Evolutionary conservation across 2,329 filamentous ascomycete species (phyloP).

Genomic region (Fusarium stilboides): DNA sequence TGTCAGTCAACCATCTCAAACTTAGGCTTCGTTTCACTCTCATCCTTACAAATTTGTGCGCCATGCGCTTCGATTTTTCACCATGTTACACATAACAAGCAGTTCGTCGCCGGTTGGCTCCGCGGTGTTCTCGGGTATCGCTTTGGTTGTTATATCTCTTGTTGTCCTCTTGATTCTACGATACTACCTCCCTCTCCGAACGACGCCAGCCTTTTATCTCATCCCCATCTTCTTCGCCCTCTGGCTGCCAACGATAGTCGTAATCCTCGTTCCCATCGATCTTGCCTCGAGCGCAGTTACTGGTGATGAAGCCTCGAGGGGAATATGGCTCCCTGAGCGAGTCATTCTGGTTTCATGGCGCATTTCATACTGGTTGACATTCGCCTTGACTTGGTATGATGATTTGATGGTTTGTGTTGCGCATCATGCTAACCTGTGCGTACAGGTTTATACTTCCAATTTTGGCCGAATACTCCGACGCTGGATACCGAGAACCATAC

Average conservation of each 20-base stretch:
- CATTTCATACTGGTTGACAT: conserved; percentile 97
- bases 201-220: conserved; percentile 90
- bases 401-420: background rate
- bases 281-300: conserved; percentile 87
- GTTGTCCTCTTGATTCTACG: conserved; percentile 88
- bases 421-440: conserved; percentile 30
- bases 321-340: conserved; percentile 87
- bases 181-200: conserved; percentile 90
- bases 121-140: conserved; percentile 80
- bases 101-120: conserved; percentile 80
- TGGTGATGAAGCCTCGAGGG: conserved; percentile 78
- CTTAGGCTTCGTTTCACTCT: conserved; percentile 40
- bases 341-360: conserved; percentile 91
- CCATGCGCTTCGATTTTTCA: conserved; percentile 51
- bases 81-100: conserved; percentile 67
- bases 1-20: conserved; percentile 32
- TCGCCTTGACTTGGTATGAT: conserved; percentile 88
- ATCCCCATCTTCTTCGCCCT: conserved; percentile 97
- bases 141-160: conserved; percentile 81
- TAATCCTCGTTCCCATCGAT: conserved; percentile 95
- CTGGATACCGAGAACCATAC: conserved; percentile 90
- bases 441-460: conserved; percentile 89
- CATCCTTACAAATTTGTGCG: conserved; percentile 48
- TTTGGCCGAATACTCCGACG: conserved; percentile 94
- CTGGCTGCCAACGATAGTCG: conserved; percentile 90